phyloP scores from a whole-genome alignment of 768 basidiomycete species.

The Naganishia kalamii region DNA sequence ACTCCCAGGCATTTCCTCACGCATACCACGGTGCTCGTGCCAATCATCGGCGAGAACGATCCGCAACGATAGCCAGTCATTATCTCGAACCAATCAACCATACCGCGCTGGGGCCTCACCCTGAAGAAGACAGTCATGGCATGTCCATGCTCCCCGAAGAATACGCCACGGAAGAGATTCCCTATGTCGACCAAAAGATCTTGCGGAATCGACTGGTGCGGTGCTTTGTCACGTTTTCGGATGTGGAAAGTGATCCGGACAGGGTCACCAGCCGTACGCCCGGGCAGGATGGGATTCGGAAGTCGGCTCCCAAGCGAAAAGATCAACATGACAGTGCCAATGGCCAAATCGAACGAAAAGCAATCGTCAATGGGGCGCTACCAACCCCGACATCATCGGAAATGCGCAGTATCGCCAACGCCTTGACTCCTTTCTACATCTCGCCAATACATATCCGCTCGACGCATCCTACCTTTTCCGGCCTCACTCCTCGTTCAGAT shows the following conservation, averaged over 20 bases:
- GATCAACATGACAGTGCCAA: not conserved
- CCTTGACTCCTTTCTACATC: slow-evolving; percentile 58
- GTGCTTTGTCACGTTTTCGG: slow-evolving; percentile 12
- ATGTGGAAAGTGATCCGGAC: not conserved
- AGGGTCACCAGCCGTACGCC: not conserved
- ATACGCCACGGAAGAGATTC: not conserved
- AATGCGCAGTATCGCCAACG: slow-evolving; percentile 1
- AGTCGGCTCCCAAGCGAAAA: not conserved
- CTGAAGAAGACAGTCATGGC: not conserved
- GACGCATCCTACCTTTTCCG: slow-evolving; percentile 68
- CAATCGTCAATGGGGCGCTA: not conserved
- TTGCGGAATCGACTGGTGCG: slow-evolving; percentile 5
- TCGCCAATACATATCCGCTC: slow-evolving; percentile 75
- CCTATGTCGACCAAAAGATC: not conserved
- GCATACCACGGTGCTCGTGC: not conserved
- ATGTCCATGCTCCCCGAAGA: not conserved
- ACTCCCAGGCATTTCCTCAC: not conserved
- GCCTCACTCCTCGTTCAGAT: slow-evolving; percentile 56
- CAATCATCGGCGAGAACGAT: not conserved
- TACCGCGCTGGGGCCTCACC: not conserved
- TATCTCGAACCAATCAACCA: not conserved
- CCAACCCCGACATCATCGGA: not conserved
- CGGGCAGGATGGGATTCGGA: not conserved
- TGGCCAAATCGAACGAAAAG: not conserved
- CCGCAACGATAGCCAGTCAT: not conserved